phyloP scores from a whole-genome alignment of 768 basidiomycete species.

The Lactifluus echinatus region DNA sequence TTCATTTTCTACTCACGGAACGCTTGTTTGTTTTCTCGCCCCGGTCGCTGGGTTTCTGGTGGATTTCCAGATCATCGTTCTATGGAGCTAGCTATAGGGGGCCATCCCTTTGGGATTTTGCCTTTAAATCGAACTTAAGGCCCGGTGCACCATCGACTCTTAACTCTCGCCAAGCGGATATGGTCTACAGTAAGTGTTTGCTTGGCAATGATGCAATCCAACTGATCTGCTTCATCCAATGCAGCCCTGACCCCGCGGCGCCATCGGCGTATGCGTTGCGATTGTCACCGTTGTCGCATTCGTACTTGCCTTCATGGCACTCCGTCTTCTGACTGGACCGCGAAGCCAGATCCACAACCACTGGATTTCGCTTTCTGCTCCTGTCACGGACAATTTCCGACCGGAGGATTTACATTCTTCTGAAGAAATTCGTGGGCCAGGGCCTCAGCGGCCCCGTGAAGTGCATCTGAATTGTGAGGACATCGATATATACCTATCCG shows the following conservation, averaged over 20 bases:
- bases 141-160: background rate
- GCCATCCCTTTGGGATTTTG: background rate
- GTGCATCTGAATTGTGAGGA: background rate
- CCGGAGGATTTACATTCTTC: background rate
- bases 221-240: background rate
- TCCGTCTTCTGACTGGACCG: background rate
- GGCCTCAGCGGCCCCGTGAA: background rate
- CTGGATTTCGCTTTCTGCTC: background rate
- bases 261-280: background rate
- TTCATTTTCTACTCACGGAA: background rate
- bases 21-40: background rate
- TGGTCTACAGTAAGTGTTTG: background rate
- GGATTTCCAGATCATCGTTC: background rate
- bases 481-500: background rate
- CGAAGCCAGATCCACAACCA: background rate
- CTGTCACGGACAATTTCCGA: background rate
- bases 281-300: background rate
- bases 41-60: background rate
- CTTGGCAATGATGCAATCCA: background rate
- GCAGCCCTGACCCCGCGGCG: background rate
- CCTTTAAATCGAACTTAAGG: constrained; percentile 1
- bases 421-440: background rate
- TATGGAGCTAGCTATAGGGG: background rate
- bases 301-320: background rate
- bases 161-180: background rate